A percentile compares a stretch with the other conserved stretches of the same genome.
phyloP scores from a whole-genome alignment of 768 basidiomycete genomes.

The Chiua virens region DNA sequence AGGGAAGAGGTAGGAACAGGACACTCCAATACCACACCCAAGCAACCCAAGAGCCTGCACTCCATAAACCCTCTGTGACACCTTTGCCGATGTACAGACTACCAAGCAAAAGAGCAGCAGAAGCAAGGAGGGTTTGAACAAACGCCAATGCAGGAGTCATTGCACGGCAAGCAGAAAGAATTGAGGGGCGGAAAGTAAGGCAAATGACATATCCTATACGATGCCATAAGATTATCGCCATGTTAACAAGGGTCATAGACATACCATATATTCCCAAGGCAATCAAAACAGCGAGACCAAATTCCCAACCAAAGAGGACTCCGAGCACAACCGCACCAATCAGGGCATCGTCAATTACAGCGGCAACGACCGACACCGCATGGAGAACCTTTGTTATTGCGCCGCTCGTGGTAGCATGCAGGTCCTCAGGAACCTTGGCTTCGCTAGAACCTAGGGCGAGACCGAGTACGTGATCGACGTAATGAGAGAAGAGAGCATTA shows the following conservation, averaged over 20 bases:
- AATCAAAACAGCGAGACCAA: conserved; percentile 64
- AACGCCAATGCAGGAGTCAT: conserved; percentile 1
- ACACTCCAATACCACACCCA: conserved; percentile 33
- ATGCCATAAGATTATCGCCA: neutral
- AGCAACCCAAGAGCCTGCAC: conserved; percentile 26
- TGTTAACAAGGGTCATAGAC: conserved; percentile 12
- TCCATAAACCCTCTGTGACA: conserved; percentile 30
- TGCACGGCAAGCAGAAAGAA: conserved; percentile 7
- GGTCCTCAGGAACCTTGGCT: conserved; percentile 74
- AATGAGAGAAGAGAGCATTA: conserved; percentile 53
- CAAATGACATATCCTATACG: conserved; percentile 17
- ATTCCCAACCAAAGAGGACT: conserved; percentile 61
- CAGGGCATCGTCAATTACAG: conserved; percentile 78
- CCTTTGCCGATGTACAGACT: conserved; percentile 29
- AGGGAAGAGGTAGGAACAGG: conserved; percentile 35
- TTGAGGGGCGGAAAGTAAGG: conserved; percentile 5
- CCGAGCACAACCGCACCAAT: conserved; percentile 71
- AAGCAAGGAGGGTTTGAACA: conserved; percentile 83
- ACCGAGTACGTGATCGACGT: conserved; percentile 85
- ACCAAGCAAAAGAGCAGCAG: conserved; percentile 78
- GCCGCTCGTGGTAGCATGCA: conserved; percentile 4
- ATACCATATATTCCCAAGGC: conserved; percentile 75
- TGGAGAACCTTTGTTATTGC: conserved; percentile 19
- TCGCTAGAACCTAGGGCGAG: conserved; percentile 83
- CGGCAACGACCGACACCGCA: conserved; percentile 60